Conservation (phyloP, 306 rosid genomes). For the Cyamopsis tetragonoloba region DNA sequence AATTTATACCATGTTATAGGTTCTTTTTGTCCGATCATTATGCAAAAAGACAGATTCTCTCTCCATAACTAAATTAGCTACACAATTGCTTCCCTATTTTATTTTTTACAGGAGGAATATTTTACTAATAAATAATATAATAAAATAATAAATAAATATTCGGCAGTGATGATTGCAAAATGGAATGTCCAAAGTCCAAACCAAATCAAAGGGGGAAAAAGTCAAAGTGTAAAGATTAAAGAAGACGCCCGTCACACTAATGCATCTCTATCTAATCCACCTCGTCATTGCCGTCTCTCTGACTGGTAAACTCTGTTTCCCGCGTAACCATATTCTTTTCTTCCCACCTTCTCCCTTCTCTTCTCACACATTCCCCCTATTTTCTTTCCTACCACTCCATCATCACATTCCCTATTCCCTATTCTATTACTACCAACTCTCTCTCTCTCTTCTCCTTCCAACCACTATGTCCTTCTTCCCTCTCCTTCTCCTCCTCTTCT, state of each 20-base stretch:
- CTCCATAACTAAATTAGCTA: too few relatives aligned
- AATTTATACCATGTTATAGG: too few relatives aligned
- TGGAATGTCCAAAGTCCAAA: neutral
- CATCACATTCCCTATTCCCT: neutral
- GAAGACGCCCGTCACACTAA: neutral
- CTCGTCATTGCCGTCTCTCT: neutral
- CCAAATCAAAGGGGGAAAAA: neutral
- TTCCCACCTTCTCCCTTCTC: neutral
- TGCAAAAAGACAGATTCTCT: too few relatives aligned
- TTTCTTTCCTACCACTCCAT: constrained; percentile 5
- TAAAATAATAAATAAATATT: too few relatives aligned
- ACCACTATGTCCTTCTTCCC: constrained; percentile 41
- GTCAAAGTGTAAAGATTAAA: neutral
- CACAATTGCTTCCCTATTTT: too few relatives aligned
- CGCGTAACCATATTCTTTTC: neutral
- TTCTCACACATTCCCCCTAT: neutral
- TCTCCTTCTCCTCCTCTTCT: constrained; percentile 33
- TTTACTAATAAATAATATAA: too few relatives aligned
- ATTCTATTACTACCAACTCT: too few relatives aligned
- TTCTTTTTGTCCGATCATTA: too few relatives aligned
- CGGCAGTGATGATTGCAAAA: too few relatives aligned
- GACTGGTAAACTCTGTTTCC: constrained; percentile 2
- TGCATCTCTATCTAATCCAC: neutral
- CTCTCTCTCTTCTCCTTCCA: constrained; percentile 16
- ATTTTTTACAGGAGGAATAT: too few relatives aligned